Conservation (phyloP, 306 rosid species). For the Vigna nakashimae region DNA sequence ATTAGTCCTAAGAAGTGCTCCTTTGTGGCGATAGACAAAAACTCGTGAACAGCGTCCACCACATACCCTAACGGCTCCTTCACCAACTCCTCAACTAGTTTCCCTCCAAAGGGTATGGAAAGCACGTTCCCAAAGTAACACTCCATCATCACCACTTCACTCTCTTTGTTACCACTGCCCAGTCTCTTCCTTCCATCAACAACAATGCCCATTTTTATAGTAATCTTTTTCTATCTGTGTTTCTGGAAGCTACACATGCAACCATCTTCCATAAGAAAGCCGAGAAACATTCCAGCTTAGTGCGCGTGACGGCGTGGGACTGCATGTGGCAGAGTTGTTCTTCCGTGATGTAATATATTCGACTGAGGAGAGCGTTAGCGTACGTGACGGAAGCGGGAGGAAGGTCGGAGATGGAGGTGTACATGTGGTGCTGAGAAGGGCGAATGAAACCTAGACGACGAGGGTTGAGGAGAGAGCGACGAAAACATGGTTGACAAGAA, state of each 20-base stretch:
- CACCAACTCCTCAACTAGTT: constrained; percentile 44
- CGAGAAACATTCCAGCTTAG: constrained; percentile 68
- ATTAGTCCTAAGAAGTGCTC: constrained; percentile 75
- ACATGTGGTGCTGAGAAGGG: constrained; percentile 58
- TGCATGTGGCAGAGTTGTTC: constrained; percentile 59
- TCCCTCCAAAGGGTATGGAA: constrained; percentile 66
- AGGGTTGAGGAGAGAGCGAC: constrained; percentile 53
- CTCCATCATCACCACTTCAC: constrained; percentile 23
- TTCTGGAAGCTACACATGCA: constrained; percentile 53
- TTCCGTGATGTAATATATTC: constrained; percentile 56
- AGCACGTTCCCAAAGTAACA: constrained; percentile 76
- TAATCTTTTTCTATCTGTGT: background rate
- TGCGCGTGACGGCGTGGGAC: constrained; percentile 45
- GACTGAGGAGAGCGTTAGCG: constrained; percentile 51
- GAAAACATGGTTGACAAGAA: constrained; percentile 52
- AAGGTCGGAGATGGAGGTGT: constrained; percentile 53
- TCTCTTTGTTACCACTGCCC: constrained; percentile 6
- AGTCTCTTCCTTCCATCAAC: constrained; percentile 73
- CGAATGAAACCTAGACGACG: constrained; percentile 39
- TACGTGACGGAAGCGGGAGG: constrained; percentile 39
- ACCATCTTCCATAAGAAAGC: constrained; percentile 79
- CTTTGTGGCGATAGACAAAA: constrained; percentile 48
- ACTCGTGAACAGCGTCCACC: constrained; percentile 53
- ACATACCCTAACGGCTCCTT: constrained; percentile 60
- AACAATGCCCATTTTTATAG: constrained; percentile 73